Evolutionary conservation across 192 early-diverging fungal species (phyloP).

Genomic region (Backusella luteola): DNA sequence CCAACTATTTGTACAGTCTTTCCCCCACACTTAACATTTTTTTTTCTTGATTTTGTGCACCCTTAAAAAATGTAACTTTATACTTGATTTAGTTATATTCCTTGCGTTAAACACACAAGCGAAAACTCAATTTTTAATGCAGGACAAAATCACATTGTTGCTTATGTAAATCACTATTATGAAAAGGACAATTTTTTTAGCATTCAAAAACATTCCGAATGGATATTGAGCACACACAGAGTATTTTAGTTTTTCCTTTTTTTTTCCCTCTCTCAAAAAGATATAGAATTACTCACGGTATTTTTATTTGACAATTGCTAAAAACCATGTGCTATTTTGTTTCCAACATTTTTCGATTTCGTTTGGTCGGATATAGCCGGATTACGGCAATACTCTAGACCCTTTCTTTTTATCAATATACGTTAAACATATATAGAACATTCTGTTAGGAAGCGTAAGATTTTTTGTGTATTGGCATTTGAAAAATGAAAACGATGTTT

Average conservation of each 20-base stretch:
- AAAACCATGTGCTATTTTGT: not conserved
- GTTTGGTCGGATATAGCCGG: not conserved
- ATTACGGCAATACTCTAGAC: not conserved
- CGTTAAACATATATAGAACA: not conserved
- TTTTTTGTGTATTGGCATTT: not conserved
- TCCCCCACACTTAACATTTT: not conserved
- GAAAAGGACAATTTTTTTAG: not conserved
- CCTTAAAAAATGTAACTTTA: not conserved
- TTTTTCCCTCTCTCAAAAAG: not conserved
- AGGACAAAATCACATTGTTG: not conserved
- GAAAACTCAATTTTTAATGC: constrained; percentile 1
- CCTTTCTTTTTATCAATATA: not conserved
- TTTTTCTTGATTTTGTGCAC: not conserved
- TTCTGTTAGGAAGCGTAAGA: not conserved
- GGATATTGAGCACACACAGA: not conserved
- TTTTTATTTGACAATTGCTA: not conserved
- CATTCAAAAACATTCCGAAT: not conserved
- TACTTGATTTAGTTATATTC: constrained; percentile 4
- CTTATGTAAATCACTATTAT: not conserved
- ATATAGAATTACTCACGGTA: not conserved
- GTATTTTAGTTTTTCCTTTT: not conserved
- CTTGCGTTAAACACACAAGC: not conserved
- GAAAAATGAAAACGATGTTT: not conserved
- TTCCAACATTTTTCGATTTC: not conserved
- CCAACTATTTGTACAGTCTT: not conserved